These are phyloP conservation scores for Rutstroemia sp. DNA, from an alignment of 2,329 filamentous ascomycete genomes.

Conservation along the genomic window DNA sequence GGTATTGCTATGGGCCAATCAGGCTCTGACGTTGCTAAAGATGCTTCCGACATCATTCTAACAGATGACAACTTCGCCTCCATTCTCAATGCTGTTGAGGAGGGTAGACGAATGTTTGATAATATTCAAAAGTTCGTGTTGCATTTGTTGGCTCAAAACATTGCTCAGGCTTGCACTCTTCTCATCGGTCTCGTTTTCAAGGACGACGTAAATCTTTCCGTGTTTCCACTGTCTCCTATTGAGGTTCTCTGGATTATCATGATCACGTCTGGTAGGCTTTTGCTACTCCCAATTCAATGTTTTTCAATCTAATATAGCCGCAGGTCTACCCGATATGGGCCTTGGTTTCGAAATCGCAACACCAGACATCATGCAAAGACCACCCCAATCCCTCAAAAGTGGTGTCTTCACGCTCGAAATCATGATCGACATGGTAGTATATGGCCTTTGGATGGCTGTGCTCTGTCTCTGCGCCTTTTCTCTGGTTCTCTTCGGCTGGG, in stretches of 20 bases:
- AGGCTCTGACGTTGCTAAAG: slow-evolving; percentile 53
- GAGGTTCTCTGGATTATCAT: slow-evolving; percentile 94
- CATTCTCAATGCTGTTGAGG: slow-evolving; percentile 64
- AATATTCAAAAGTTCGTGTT: slow-evolving; percentile 67
- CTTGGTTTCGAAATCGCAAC: slow-evolving; percentile 72
- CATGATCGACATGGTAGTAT: slow-evolving; percentile 71
- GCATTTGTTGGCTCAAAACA: slow-evolving; percentile 62
- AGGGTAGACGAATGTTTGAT: slow-evolving; percentile 68
- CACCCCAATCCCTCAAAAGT: slow-evolving; percentile 59
- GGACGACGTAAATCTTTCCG: slow-evolving; percentile 61
- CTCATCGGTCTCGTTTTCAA: slow-evolving; percentile 78
- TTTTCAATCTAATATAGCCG: neutral
- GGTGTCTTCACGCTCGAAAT: slow-evolving; percentile 76
- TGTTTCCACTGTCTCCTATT: slow-evolving; percentile 79
- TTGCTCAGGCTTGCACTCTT: slow-evolving; percentile 74
- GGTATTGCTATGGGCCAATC: slow-evolving; percentile 55
- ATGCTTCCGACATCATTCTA: slow-evolving; percentile 55
- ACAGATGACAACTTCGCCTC: slow-evolving; percentile 68
- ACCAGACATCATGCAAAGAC: slow-evolving; percentile 68
- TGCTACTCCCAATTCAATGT: too few relatives aligned
- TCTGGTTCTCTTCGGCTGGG: slow-evolving; percentile 55
- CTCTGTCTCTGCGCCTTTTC: slow-evolving; percentile 58
- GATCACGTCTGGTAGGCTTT: slow-evolving; percentile 61
- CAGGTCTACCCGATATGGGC: slow-evolving; percentile 71
- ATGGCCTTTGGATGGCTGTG: slow-evolving; percentile 69